Conservation (phyloP, 257 asterid species). For the Solanum pinnatisectum region DNA sequence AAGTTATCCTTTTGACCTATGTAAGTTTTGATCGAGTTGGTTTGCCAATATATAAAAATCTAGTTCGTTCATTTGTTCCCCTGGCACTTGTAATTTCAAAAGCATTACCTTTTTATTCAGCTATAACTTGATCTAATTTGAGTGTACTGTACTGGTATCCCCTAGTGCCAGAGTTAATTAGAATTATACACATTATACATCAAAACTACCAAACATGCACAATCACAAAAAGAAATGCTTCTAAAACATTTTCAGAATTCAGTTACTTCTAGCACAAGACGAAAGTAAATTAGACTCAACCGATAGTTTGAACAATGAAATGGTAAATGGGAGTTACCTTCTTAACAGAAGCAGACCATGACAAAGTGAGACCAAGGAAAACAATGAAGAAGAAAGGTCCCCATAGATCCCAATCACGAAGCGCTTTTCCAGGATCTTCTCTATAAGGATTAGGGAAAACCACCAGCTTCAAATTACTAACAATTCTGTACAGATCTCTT, state of each 20-base stretch:
- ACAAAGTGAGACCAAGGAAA: conserved; percentile 84
- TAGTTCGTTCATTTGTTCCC: background rate
- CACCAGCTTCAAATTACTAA: conserved; percentile 80
- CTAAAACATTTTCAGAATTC: background rate
- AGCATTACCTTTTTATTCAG: background rate
- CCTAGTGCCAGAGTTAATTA: background rate
- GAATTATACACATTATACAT: background rate
- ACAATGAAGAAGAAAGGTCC: conserved; percentile 96
- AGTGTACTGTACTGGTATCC: background rate
- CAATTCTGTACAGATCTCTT: conserved; percentile 82
- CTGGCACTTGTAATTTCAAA: background rate
- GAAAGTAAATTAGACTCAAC: background rate
- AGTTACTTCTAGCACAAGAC: background rate
- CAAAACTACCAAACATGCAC: background rate
- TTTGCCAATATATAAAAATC: background rate
- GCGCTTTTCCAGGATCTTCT: conserved; percentile 94
- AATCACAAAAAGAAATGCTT: background rate
- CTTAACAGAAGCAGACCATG: conserved; percentile 95
- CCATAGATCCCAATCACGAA: conserved; percentile 98
- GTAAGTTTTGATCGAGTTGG: no score
- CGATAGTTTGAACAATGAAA: background rate
- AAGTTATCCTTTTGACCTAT: background rate
- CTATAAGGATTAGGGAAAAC: conserved; percentile 87
- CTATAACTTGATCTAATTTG: background rate
- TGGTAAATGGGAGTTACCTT: conserved; percentile 31